Conservation (phyloP, 345 rosid genomes). For the Euphorbia lathyris region DNA sequence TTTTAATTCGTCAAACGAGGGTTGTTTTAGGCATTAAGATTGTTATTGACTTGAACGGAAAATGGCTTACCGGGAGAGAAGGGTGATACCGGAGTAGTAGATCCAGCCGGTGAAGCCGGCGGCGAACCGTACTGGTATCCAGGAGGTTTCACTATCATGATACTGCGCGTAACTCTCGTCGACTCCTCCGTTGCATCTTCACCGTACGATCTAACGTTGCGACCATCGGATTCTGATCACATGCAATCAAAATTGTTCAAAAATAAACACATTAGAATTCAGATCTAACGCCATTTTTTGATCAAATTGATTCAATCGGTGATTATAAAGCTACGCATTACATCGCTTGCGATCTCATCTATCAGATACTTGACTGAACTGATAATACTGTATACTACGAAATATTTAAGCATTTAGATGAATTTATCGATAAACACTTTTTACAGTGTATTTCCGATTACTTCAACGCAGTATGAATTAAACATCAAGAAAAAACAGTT, state of each 20-base stretch:
- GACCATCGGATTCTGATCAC: conserved; percentile 54
- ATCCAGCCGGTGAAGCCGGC: conserved; percentile 83
- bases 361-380: background rate
- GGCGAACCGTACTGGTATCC: conserved; percentile 75
- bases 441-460: background rate
- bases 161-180: conserved; percentile 70
- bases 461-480: too few relatives aligned
- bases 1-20: conserved; percentile 8
- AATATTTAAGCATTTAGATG: too few relatives aligned
- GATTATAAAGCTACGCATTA: background rate
- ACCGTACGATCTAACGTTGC: conserved; percentile 46
- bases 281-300: background rate
- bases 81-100: conserved; percentile 79
- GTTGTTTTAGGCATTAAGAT: background rate
- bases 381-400: background rate
- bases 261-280: background rate
- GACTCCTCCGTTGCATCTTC: conserved; percentile 44
- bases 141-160: conserved; percentile 86
- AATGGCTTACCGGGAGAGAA: conserved; percentile 64
- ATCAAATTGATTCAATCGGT: background rate
- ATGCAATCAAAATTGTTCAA: background rate
- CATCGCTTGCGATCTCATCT: background rate
- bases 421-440: background rate
- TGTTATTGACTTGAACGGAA: background rate
- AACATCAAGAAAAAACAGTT: background rate